A percentile compares a stretch with the other conserved stretches of the same genome.
Evolutionary conservation across 805 yeast species (phyloP).

Genomic region (Sugiyamaella mastotermitis): DNA sequence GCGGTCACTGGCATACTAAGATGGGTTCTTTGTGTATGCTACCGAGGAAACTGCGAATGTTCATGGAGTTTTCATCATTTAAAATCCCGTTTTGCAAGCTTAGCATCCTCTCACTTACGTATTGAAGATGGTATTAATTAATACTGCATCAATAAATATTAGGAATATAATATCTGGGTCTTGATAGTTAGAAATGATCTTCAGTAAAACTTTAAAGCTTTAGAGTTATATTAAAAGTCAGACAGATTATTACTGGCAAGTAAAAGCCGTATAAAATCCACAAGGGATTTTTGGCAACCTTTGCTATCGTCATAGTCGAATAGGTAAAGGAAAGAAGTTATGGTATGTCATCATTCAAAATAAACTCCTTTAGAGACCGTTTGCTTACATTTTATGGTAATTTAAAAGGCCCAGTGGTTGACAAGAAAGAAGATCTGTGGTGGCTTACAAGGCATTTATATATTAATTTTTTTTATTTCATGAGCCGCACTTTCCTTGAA

Average conservation of each 20-base stretch:
- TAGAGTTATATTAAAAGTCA: constrained; percentile 13
- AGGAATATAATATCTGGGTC: background rate
- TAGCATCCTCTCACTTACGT: constrained; percentile 6
- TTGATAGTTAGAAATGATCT: background rate
- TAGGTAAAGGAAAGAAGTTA: constrained; percentile 32
- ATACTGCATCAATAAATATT: background rate
- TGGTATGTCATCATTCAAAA: constrained; percentile 32
- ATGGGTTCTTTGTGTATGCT: constrained; percentile 35
- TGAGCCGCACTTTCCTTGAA: too few species aligned
- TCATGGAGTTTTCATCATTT: constrained; percentile 32
- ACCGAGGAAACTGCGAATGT: constrained; percentile 43
- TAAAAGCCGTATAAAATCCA: constrained; percentile 27
- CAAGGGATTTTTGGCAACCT: constrained; percentile 25
- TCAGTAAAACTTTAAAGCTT: background rate
- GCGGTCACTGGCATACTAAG: constrained; percentile 37
- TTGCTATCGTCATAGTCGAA: constrained; percentile 36
- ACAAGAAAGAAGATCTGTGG: background rate
- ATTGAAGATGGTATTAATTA: background rate
- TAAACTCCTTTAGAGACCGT: background rate
- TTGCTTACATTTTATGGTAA: too few species aligned
- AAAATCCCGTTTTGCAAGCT: constrained; percentile 8
- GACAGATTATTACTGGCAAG: constrained; percentile 35
- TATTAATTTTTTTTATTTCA: too few species aligned
- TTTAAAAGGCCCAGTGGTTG: too few species aligned
- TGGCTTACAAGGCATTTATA: too few species aligned